Evolutionary conservation across 2,329 filamentous ascomycete genomes (phyloP).

Genomic region (Xylaria sp.): DNA sequence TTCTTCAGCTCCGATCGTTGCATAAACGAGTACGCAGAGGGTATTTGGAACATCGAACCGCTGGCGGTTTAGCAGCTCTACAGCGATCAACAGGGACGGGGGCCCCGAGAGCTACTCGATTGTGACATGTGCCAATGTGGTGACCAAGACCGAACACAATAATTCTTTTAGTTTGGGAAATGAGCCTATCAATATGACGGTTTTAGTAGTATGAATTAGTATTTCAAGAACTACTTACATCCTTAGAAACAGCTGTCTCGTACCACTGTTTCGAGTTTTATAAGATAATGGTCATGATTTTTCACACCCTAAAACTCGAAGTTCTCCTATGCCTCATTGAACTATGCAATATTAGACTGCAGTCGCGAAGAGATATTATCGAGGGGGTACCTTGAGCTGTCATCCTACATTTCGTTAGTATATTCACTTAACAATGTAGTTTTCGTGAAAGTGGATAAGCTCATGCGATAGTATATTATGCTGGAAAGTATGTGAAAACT

Average conservation of each 20-base stretch:
- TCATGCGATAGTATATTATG: not conserved
- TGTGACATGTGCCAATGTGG: not conserved
- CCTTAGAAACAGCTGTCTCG: not conserved
- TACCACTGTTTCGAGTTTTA: not conserved
- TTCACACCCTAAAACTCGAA: not conserved
- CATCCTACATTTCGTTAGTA: not conserved
- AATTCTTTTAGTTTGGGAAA: not conserved
- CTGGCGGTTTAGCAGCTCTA: constrained; percentile 57
- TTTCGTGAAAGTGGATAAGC: not conserved
- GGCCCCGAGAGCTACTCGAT: not conserved
- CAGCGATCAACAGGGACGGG: not conserved
- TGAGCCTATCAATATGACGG: not conserved
- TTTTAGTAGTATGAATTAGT: not conserved
- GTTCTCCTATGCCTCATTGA: not conserved
- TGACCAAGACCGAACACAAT: not conserved
- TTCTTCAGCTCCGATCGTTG: constrained; percentile 97
- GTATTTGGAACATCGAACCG: constrained; percentile 97
- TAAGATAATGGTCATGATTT: constrained; percentile 19
- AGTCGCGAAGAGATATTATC: too few relatives aligned
- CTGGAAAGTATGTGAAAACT: not conserved
- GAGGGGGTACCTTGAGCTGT: not conserved
- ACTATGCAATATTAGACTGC: not conserved
- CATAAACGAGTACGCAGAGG: constrained; percentile 97
- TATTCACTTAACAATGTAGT: not conserved
- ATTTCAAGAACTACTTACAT: not conserved